Percentiles rank a stretch among this genome's conserved stretches.
Evolutionary conservation across 345 rosid genomes (phyloP).

Genomic region (Aurinia saxatilis): DNA sequence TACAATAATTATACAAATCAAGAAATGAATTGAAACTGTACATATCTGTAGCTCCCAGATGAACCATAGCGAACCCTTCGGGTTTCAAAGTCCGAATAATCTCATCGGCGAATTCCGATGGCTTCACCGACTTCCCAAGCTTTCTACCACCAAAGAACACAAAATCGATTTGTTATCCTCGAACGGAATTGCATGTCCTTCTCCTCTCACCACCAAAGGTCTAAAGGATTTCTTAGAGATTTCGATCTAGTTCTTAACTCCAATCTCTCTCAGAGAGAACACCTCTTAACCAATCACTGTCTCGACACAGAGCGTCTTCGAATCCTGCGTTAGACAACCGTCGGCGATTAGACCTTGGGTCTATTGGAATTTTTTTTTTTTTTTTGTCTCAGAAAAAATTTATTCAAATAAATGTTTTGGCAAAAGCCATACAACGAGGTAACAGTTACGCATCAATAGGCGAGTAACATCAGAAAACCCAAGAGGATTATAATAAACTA

Average conservation of each 20-base stretch:
- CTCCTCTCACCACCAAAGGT: too few relatives aligned
- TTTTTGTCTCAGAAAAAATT: too few relatives aligned
- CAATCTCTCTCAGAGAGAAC: constrained; percentile 71
- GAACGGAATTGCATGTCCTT: too few relatives aligned
- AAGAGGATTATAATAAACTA: too few relatives aligned
- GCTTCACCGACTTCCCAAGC: constrained; percentile 44
- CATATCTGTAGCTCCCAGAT: constrained; percentile 79
- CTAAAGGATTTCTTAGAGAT: constrained; percentile 63
- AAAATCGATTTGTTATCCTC: constrained; percentile 53
- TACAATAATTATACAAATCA: constrained; percentile 85
- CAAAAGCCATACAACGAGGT: too few relatives aligned
- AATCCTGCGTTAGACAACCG: constrained; percentile 53
- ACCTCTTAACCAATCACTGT: constrained; percentile 77
- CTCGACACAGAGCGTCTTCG: constrained; percentile 69
- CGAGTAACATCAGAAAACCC: too few relatives aligned
- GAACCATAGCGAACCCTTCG: constrained; percentile 64
- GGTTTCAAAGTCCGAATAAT: too few relatives aligned
- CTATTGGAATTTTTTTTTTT: too few relatives aligned
- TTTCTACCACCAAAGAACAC: constrained; percentile 73
- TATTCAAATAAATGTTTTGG: too few relatives aligned
- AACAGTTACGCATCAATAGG: too few relatives aligned
- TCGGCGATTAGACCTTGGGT: constrained; percentile 73
- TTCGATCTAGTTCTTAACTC: constrained; percentile 61
- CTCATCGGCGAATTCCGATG: constrained; percentile 63
- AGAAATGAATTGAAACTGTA: too few relatives aligned